Base-by-base conservation (phyloP, 805 yeast species). In the Cyberlindnera veronae region DNA sequence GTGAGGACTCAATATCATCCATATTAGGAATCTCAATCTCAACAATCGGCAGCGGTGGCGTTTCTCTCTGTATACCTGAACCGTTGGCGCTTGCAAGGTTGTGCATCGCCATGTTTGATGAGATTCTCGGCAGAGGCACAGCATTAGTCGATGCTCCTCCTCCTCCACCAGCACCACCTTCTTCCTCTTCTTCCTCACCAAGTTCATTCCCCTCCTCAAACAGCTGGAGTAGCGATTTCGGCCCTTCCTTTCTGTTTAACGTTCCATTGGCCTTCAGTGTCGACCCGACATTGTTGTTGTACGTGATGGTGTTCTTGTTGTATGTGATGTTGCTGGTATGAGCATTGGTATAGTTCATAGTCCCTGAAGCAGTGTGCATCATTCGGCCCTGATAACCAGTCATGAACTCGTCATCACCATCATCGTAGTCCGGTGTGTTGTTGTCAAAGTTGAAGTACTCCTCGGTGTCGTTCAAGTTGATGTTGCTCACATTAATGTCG, bases 21-120 rank as follows among this genome's bases (percentile, higher is more conserved):
- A 81, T 77, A 46, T 72, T 78, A 5, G 91, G 91, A 30, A 84
- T 84, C 56, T 83, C 90, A 44, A 74, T 75, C 44, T 74, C 74
- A 21, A 74, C 74, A 3, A 82, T n/a, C n/a, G n/a, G n/a, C n/a
- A n/a, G n/a, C n/a, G n/a, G n/a, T n/a, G n/a, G n/a, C n/a, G n/a
- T n/a, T n/a, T n/a, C n/a, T n/a, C n/a, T n/a, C n/a, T n/a, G n/a
- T n/a, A n/a, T n/a, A n/a, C n/a, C n/a, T n/a, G n/a, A n/a, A n/a
- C n/a, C n/a, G n/a, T n/a, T n/a, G n/a, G n/a, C n/a, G n/a, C n/a
- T n/a, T n/a, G n/a, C n/a, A 19, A 39, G 34, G 22, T 32, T 39
- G 29, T 48, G 58, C 12, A 53, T 29, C 2, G 41, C 57, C 20
- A 45, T 38, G 4, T 55, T 16, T 2, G 61, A 50, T 12, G 49